Evolutionary conservation across 805 yeast genomes (phyloP), one percentile per base, ranked within the genome.

Genomic region (Spathaspora boniae): DNA sequence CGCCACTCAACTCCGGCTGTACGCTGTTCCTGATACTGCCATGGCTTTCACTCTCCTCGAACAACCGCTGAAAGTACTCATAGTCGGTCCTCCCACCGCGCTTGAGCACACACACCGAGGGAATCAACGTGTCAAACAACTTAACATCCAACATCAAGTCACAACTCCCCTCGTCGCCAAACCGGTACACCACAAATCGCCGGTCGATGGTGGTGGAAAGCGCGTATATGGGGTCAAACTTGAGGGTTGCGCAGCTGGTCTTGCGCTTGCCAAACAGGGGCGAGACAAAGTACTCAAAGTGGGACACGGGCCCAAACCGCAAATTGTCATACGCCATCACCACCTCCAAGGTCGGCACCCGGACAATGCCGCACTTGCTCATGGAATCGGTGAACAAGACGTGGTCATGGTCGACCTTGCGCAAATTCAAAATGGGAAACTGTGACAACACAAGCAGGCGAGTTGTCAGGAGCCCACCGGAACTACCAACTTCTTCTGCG

Each of bases 361-460:
- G 35, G 18, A 60, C 34, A 1, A 60, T 45, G 0, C 66, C 65
- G 3, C 58, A 43, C 36, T 54, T 56, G 6, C 63, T 53, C 46
- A 60, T 52, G 7, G 60, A 42, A 38, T 62, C 68, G 26, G 51
- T 32, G 38, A 42, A 60, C 4, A 58, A 16, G 30, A 51, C 42
- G n/a, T 46, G 32, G 26, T 47, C 42, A 7, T 44, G 33, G 4
- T 36, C 41, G 21, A 56, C 50, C 16, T 36, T 36, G 5, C 39
- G 21, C 30, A 57, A 27, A 14, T 44, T 44, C 8, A 36, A 36
- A 9, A 61, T 54, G 9, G 62, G 52, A 30, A 56, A 53, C 21
- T 43, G 51, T 0, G 64, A 56, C 16, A 58, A 37, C 15, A 47
- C 44, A 12, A 45, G n/a, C 2, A 31, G n/a, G n/a, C n/a, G n/a